Evolutionary conservation across 176 grass and related monocot species (phyloP).

Genomic region (Rhynchospora pubera): DNA sequence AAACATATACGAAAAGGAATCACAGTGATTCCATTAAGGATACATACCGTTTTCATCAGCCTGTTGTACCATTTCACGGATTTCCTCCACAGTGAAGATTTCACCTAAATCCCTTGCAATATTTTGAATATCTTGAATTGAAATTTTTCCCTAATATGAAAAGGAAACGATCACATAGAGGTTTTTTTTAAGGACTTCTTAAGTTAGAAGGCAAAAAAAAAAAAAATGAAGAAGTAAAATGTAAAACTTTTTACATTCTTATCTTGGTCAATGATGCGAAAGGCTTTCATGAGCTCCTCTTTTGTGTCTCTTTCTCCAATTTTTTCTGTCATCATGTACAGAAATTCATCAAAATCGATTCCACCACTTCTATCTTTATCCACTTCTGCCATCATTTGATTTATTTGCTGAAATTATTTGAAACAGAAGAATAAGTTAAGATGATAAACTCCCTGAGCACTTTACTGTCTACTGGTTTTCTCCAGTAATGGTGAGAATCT

Average conservation of each 20-base stretch:
- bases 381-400: conserved; percentile 75
- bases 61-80: conserved; percentile 63
- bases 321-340: conserved; percentile 81
- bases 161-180: background rate
- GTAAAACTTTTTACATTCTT: conserved; percentile 37
- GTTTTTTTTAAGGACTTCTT: background rate
- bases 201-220: background rate
- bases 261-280: conserved; percentile 68
- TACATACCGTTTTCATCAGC: conserved; percentile 53
- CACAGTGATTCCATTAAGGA: background rate
- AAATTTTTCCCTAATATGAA: conserved; percentile 63
- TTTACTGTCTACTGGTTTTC: background rate
- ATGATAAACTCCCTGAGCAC: background rate
- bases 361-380: conserved; percentile 75
- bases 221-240: background rate
- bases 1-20: background rate
- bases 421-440: background rate
- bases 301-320: conserved; percentile 65
- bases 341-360: conserved; percentile 85
- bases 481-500: background rate
- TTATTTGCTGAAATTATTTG: conserved; percentile 49
- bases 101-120: conserved; percentile 67
- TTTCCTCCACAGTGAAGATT: conserved; percentile 64
- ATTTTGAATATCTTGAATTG: conserved; percentile 59
- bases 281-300: conserved; percentile 64